Conservation (phyloP, 1,284 basidiomycete genomes). For the Ceratobasidium sp. region DNA sequence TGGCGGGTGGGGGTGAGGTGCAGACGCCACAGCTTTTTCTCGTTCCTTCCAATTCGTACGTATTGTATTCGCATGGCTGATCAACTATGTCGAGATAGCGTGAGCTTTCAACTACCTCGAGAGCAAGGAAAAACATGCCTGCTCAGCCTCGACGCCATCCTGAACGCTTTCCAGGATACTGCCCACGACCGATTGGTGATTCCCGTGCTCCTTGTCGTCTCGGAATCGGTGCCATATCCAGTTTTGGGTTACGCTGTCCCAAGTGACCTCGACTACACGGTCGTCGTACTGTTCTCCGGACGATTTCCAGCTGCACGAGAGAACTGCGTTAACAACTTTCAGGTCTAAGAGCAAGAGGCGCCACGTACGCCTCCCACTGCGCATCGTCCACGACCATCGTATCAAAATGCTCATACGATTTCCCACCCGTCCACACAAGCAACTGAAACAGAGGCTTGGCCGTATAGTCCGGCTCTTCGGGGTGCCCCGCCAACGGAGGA, state of each 20-base stretch:
- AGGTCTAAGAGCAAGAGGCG: conserved; percentile 44
- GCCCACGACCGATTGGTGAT: conserved; percentile 83
- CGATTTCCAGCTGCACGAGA: conserved; percentile 75
- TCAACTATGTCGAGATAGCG: conserved; percentile 47
- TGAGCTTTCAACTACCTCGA: background rate
- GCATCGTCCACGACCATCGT: conserved; percentile 86
- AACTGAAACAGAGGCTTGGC: conserved; percentile 90
- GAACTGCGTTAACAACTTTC: conserved; percentile 17
- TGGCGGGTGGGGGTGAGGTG: conserved; percentile 3
- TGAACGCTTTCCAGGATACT: conserved; percentile 88
- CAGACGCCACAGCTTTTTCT: conserved; percentile 45
- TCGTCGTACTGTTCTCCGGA: conserved; percentile 91
- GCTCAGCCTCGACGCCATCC: conserved; percentile 89
- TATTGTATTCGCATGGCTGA: conserved; percentile 53
- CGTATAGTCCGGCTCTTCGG: conserved; percentile 76
- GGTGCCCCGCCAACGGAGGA: conserved; percentile 70
- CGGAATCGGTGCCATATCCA: conserved; percentile 94
- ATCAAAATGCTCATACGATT: conserved; percentile 85
- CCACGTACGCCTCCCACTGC: conserved; percentile 88
- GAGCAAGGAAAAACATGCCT: conserved; percentile 61
- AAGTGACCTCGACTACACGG: conserved; percentile 92
- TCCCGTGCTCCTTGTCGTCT: conserved; percentile 91
- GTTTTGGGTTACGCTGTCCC: conserved; percentile 72
- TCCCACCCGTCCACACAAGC: conserved; percentile 78
- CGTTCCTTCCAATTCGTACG: conserved; percentile 54